Conservation (phyloP, 192 early-diverging fungal species). For the Rhizophagus clarus region DNA sequence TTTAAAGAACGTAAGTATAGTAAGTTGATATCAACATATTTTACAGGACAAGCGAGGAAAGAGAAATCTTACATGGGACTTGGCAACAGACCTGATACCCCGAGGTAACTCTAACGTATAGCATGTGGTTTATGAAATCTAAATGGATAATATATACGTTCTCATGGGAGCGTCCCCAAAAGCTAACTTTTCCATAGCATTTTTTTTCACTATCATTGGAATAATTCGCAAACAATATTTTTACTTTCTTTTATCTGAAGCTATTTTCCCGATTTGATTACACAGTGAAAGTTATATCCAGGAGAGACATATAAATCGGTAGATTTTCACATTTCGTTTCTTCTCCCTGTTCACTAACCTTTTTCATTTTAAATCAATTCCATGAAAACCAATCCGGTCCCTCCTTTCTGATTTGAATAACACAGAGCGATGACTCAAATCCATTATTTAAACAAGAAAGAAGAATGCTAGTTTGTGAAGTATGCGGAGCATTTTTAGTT, state of each 20-base stretch:
- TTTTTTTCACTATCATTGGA: not conserved
- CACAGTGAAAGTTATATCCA: not conserved
- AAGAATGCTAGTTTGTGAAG: slow-evolving; percentile 78
- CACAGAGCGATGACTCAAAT: slow-evolving; percentile 54
- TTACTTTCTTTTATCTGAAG: slow-evolving; percentile 10
- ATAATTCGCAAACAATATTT: not conserved
- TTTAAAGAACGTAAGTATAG: slow-evolving; percentile 54
- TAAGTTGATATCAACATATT: not conserved
- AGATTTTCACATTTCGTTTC: slow-evolving; percentile 17
- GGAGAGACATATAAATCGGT: slow-evolving; percentile 23
- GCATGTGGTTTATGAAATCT: slow-evolving; percentile 3
- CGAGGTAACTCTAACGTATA: slow-evolving; percentile 16
- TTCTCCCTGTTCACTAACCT: slow-evolving; percentile 29
- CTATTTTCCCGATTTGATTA: not conserved
- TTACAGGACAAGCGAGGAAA: not conserved
- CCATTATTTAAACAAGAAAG: slow-evolving; percentile 73
- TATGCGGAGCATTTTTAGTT: slow-evolving; percentile 84
- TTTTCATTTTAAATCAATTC: slow-evolving; percentile 22
- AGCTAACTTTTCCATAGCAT: not conserved
- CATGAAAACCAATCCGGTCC: slow-evolving; percentile 33
- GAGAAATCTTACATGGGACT: not conserved
- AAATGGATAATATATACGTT: not conserved
- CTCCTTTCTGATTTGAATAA: slow-evolving; percentile 29
- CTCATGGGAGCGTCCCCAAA: not conserved
- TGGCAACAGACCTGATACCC: not conserved